Base-by-base conservation (phyloP, 805 yeast genomes). In the Zygotorulaspora chibaensis region DNA sequence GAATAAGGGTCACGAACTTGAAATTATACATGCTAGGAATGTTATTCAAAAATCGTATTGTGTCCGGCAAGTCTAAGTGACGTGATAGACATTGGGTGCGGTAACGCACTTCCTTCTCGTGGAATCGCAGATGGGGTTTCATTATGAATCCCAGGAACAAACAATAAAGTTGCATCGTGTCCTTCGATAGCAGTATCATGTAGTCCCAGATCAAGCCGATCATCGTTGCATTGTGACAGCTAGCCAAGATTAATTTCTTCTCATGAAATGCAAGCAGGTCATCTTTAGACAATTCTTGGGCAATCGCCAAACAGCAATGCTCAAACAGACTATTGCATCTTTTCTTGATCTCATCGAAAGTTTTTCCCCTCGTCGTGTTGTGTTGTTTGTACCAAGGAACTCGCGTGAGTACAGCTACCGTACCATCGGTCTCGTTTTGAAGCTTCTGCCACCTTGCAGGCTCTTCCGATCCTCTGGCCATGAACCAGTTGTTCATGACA, bases 1-100 rank as follows among this genome's bases (percentile, higher is more conserved):
- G 18, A 26, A 50, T 17, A 1, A 46, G 29, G 10, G 46, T 44
- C 4, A 50, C 18, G 25, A 43, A 42, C 5, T 38, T 20, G 18
- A 23, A 40, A n/a, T 34, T 10, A 16, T 35, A 34, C 23, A 30
- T n/a, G 3, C 8, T 12, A n/a, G 35, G 27, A 27, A 46, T 23
- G 13, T 13, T 25, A 26, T 50, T 50, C 8, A 43, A 38, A 16
- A 43, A 38, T 16, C 33, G 37, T 25, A 50, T 42, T 2, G 44
- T 31, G 12, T 42, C 45, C 16, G 27, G n/a, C 6, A 47, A 31
- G 35, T 44, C 27, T 15, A 26, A 13, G 15, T 18, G 35, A 2
- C 11, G 35, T 3, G 35, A 15, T 8, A 43, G 9, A 17, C 7
- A 11, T 28, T 31, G 34, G 16, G 8, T 15, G n/a, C 43, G 26